Base-by-base conservation (phyloP, 1,139 yeast species). In the Pichia sp. region DNA sequence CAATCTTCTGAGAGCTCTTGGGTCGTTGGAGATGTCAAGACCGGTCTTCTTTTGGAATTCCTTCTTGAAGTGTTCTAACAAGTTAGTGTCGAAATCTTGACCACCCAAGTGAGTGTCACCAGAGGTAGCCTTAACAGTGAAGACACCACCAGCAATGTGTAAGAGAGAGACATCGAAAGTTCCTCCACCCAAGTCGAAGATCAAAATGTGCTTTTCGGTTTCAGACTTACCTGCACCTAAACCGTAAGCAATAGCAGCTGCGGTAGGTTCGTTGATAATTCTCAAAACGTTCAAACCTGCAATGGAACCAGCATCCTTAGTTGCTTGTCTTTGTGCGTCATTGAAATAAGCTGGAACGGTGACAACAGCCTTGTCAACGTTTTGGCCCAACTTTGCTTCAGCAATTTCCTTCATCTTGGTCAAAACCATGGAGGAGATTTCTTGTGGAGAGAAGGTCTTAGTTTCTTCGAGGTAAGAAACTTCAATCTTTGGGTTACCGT, bases 91-190 rank as follows among this genome's bases (percentile, higher is more conserved):
- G 72, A 88, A 88, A 76, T 88, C 97, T 77, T 88, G 95, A 82
- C 97, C 97, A 81, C 98, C 97, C 76, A 88, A 82, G 73, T 88
- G 98, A 61, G 98, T 91, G 74, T 91, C 96, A 86, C 98, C 98
- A 65, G 97, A 96, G 60, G 98, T 91, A 60, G 98, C 93, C 80
- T 88, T 88, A 64, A 91, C 98, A 63, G 94, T 88, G 82, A 88
- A 91, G 62, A 91, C 93, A 79, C 98, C 98, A 68, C 93, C 97
- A 65, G 93, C 94, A 65, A 91, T 86, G 75, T 86, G 84, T 67
- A 88, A 75, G 59, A 88, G 76, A 45, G 98, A 91, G 53, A 88
- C 96, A 84, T 87, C 96, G 72, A 87, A 87, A 66, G 96, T 87
- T 77, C 96, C 96, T 71, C 96, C 95, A 80, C 96, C 96, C 65